Percentiles rank a stretch among this genome's conserved stretches.
Evolutionary conservation across 1,284 basidiomycete species (phyloP).

Genomic region (Phylloporus gajari): DNA sequence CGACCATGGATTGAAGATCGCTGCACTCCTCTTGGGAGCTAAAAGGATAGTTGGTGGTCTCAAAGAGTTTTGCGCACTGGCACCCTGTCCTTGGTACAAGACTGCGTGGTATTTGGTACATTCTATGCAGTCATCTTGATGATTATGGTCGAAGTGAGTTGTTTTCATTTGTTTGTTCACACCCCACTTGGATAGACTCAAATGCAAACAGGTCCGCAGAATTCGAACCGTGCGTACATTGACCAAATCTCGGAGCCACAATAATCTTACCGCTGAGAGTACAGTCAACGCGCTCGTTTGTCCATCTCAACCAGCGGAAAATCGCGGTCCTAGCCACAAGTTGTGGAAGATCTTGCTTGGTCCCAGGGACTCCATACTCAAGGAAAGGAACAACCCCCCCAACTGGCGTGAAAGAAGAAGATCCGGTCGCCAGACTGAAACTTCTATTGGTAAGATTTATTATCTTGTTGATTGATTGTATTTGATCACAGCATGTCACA

Average conservation of each 20-base stretch:
- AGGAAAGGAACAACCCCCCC: conserved; percentile 39
- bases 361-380: conserved; percentile 72
- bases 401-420: conserved; percentile 50
- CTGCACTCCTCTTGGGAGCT: conserved; percentile 88
- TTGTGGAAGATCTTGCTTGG: conserved; percentile 67
- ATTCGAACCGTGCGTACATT: conserved; percentile 59
- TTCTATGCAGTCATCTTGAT: conserved; percentile 91
- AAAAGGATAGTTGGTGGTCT: conserved; percentile 90
- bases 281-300: conserved; percentile 45
- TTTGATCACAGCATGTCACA: conserved; percentile 37
- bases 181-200: conserved; percentile 11
- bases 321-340: conserved; percentile 51
- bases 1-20: conserved; percentile 93
- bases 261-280: conserved; percentile 42
- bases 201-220: conserved; percentile 54
- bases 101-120: conserved; percentile 90
- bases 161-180: conserved; percentile 22
- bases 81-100: conserved; percentile 87
- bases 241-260: conserved; percentile 49
- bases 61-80: conserved; percentile 94
- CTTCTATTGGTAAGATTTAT: conserved; percentile 77
- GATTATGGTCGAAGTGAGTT: conserved; percentile 91
- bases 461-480: neutral
- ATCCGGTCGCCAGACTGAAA: conserved; percentile 90
- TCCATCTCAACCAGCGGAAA: conserved; percentile 31